Conservation (phyloP, 176 grass and related monocot species). For the Triticum aestivum region IWGSC_CS_RefSeq_v2.1 NC_057810.1:231651923-231652422, state of each 20-base stretch:
- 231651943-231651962: too few relatives aligned
- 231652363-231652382: conserved; percentile 38
- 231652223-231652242: conserved; percentile 11
- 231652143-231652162: background rate
- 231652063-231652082: background rate
- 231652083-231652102: conserved; percentile 6
- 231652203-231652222: background rate
- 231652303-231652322: conserved; percentile 98
- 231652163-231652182: background rate
- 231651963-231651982: too few relatives aligned
- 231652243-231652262: conserved; percentile 21
- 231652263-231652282: conserved; percentile 81
- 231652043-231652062: background rate
- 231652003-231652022: too few relatives aligned
- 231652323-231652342: conserved; percentile 99
- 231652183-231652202: background rate
- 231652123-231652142: background rate
- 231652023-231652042: background rate
- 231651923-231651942: too few relatives aligned
- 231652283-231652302: conserved; percentile 92
- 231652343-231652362: conserved; percentile 81
- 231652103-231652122: background rate
- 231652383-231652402: conserved; percentile 28
- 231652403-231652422: conserved; percentile 65
- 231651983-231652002: too few relatives aligned